Conservation (phyloP, 2,329 filamentous ascomycete genomes). For the Sclerotinia sclerotiorum region DNA sequence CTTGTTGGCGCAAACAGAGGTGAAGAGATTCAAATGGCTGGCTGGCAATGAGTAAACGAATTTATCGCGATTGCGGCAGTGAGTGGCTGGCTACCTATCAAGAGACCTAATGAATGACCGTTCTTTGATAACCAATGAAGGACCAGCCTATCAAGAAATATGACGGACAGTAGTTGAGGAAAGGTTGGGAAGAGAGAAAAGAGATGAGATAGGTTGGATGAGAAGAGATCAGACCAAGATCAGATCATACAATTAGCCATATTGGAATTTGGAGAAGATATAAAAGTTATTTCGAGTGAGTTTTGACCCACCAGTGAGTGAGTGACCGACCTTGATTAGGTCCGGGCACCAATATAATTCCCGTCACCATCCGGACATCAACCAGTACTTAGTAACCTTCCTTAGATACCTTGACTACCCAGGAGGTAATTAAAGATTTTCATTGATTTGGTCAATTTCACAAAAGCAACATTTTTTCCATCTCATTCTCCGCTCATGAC, state of each 20-base stretch:
- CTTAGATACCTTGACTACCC: too few relatives aligned
- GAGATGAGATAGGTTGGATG: conserved; percentile 2
- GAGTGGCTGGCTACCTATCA: conserved; percentile 1
- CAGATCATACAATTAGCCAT: not conserved
- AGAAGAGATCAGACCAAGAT: not conserved
- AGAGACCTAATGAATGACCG: not conserved
- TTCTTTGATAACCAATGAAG: conserved; percentile 12
- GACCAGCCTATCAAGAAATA: not conserved
- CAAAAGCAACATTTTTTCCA: not conserved
- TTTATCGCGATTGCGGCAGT: not conserved
- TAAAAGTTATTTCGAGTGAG: not conserved
- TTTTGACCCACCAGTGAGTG: not conserved
- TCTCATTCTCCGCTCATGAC: not conserved
- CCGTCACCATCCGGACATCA: not conserved
- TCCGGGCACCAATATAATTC: not conserved
- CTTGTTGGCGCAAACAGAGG: not conserved
- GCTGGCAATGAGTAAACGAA: not conserved
- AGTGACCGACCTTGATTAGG: not conserved
- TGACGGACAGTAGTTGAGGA: not conserved
- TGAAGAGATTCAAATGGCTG: not conserved
- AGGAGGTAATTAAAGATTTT: not conserved
- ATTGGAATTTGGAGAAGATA: not conserved
- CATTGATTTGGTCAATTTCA: not conserved
- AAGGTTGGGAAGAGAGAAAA: conserved; percentile 7
- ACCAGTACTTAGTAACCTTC: not conserved